Evolutionary conservation across 805 yeast genomes (phyloP), one percentile per base, ranked within the genome.

Genomic region (Allodekkera sacchari): DNA sequence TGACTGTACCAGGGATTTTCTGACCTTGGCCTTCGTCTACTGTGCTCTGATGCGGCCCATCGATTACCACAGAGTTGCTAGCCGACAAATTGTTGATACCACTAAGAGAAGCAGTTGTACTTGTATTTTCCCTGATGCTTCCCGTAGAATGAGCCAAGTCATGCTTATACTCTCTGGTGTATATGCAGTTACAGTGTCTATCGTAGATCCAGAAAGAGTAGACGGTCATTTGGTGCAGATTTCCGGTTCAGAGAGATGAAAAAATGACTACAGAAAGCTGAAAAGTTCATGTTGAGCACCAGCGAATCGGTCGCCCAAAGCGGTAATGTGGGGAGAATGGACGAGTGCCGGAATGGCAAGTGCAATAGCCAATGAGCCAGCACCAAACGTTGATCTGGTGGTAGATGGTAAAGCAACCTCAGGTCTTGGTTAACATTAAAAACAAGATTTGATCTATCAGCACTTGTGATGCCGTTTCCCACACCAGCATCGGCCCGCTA

Each of bases 151-250:
- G 13, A 8, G 42, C 17, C 6, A 35, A 17, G 1, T 30, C 14
- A 7, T 41, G 31, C n/a, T 43, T 33, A 26, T 79, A 88, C 52
- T 83, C 94, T 32, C 94, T 64, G 40, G 73, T 72, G 57, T 74
- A 89, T 13, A 89, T 75, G 55, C 97, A 88, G 41, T 81, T 77
- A 45, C 96, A 83, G 58, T 89, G 96, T 52, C 92, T 71, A 53
- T 89, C 96, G 52, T 81, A 89, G 34, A 89, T 73, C 83, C 87
- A 83, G 50, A 88, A 81, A 8, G 95, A 83, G 59, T 79, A 78
- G 28, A 87, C 75, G 24, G 82, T 71, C 83, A 75, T 74, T 28
- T 10, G 18, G 11, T n/a, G 12, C 10, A 7, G 29, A 14, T 24
- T 11, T 7, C 12, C 12, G 10, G 12, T n/a, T 25, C 28, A 25